These are phyloP conservation scores for Nicotiana paniculata DNA, from an alignment of 257 asterid genomes.

Conservation along the genomic window DNA sequence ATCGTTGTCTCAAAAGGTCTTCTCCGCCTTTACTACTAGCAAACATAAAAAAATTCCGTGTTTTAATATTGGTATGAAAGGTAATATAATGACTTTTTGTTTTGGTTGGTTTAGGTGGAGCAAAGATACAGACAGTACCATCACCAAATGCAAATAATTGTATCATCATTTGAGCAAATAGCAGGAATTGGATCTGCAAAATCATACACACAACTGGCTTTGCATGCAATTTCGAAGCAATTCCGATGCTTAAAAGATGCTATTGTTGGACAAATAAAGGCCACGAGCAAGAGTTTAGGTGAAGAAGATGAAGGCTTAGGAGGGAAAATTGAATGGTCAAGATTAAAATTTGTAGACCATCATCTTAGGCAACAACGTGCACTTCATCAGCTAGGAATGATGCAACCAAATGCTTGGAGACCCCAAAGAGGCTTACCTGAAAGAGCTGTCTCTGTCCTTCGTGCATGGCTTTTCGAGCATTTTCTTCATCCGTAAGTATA, in stretches of 20 bases:
- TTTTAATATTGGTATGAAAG: neutral
- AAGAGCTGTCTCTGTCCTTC: conserved; percentile 69
- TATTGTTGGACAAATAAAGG: conserved; percentile 40
- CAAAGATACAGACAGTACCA: conserved; percentile 57
- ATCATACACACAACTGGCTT: conserved; percentile 56
- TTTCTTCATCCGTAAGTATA: conserved; percentile 70
- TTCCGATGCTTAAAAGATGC: conserved; percentile 54
- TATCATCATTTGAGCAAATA: conserved; percentile 51
- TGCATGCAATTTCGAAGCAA: conserved; percentile 56
- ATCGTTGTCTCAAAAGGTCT: neutral
- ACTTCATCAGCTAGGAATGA: conserved; percentile 53
- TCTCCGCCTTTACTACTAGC: neutral
- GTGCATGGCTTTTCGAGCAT: conserved; percentile 84
- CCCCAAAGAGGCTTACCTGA: conserved; percentile 75
- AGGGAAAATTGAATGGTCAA: conserved; percentile 32
- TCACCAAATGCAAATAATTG: conserved; percentile 55
- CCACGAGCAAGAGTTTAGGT: conserved; percentile 40
- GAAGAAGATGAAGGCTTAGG: conserved; percentile 26
- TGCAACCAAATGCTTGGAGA: conserved; percentile 65
- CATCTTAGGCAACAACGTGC: conserved; percentile 50
- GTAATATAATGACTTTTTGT: neutral
- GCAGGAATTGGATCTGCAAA: conserved; percentile 61
- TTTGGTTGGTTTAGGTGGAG: conserved; percentile 42
- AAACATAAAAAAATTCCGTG: neutral
- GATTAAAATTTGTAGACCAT: conserved; percentile 39